Conservation (phyloP, 1,284 basidiomycete genomes). For the Cerrena zonata region DNA sequence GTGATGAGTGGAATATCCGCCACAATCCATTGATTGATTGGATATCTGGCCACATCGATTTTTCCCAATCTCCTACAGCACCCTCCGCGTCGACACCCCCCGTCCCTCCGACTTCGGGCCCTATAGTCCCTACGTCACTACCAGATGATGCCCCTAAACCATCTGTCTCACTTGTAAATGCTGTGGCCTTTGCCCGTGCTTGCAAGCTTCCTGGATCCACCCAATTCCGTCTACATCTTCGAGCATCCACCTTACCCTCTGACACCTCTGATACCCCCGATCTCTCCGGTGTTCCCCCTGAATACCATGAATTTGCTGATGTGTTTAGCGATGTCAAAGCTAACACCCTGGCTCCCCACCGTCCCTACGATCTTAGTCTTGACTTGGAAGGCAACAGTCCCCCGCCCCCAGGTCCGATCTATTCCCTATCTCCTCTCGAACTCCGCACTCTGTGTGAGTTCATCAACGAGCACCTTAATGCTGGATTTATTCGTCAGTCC, state of each 20-base stretch:
- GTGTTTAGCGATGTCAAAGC: slow-evolving; percentile 1
- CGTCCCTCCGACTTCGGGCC: not conserved
- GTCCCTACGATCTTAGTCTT: slow-evolving; percentile 23
- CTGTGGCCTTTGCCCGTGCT: slow-evolving; percentile 10
- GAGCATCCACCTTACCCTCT: not conserved
- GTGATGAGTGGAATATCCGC: slow-evolving; percentile 12
- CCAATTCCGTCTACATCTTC: slow-evolving; percentile 1
- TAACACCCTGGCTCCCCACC: slow-evolving; percentile 19
- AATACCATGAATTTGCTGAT: slow-evolving; percentile 4
- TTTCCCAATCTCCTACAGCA: slow-evolving; percentile 5
- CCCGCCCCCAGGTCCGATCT: slow-evolving; percentile 31
- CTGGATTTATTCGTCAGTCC: slow-evolving; percentile 32
- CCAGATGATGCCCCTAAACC: not conserved
- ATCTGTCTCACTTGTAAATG: slow-evolving; percentile 9
- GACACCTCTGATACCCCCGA: not conserved
- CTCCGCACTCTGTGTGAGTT: slow-evolving; percentile 30
- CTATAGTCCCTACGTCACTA: not conserved
- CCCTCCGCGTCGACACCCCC: not conserved
- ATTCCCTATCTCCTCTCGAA: slow-evolving; percentile 29
- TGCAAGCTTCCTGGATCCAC: slow-evolving; percentile 7
- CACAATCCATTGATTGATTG: slow-evolving; percentile 17
- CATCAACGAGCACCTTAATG: slow-evolving; percentile 32
- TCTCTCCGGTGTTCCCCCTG: not conserved
- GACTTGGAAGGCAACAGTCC: slow-evolving; percentile 27
- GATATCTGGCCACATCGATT: slow-evolving; percentile 12